Base-by-base conservation (phyloP, 805 yeast species). In the Wickerhamiella musiphila region DNA sequence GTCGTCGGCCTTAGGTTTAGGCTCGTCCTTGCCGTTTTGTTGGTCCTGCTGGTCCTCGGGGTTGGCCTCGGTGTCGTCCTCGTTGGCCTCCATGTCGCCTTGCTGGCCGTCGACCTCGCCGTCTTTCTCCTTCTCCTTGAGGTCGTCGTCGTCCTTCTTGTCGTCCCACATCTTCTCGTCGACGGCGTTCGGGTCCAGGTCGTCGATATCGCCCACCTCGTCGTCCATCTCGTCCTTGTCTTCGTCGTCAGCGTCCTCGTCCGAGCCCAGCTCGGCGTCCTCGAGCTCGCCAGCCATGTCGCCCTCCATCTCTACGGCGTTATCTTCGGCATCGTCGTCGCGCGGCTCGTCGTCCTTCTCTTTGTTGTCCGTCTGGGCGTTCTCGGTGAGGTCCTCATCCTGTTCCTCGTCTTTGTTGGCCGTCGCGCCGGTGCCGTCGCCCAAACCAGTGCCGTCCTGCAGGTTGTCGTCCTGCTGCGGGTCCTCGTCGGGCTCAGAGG, bases 121-220 rank as follows among this genome's bases (percentile, higher is more conserved):
- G 18, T 83, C 93, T 6, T 84, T 65, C 26, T 82, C 79, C 49
- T 83, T 83, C 46, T 83, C 94, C 47, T 81, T 47, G 11, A 45
- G 44, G 18, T 68, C 65, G 40, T 69, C 69, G 11, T 74, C 82
- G 35, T 72, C 66, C 9, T 76, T 78, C 50, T 86, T 83, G 47
- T 84, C 95, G 47, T 86, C 90, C 94, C 96, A 86, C 94, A 82
- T 82, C 56, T 82, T 86, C 43, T 86, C 95, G 51, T 86, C 96
- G 31, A 86, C 71, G 3, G 94, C 93, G 54, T 83, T 81, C 2
- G 94, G 94, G 61, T 84, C 96, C 40, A 77, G 61, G 35, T 82
- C 93, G 51, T 79, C 93, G 20, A 86, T 57, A 46, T 84, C 79
- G 41, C 86, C 95, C 26, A 83, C 65, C 48, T 83, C 86, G 41